Percentiles rank a stretch among this genome's conserved stretches.
Conservation (phyloP, 192 early-diverging fungal species). For the Lunasporangiospora selenospora region DNA sequence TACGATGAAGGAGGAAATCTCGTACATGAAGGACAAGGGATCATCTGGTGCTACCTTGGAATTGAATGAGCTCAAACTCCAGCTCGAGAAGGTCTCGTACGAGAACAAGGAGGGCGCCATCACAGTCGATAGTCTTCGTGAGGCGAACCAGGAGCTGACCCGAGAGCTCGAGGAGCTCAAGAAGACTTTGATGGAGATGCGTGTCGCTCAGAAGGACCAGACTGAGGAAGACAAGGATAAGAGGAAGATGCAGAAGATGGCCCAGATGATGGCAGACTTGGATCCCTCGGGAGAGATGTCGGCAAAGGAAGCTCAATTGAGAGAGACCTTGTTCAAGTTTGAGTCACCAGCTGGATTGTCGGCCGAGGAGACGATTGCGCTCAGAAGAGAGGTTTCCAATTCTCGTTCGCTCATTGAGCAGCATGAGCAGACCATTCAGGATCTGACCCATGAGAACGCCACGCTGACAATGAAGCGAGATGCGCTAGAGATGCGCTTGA, state of each 20-base stretch:
- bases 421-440: slow-evolving; percentile 69
- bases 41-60: slow-evolving; percentile 56
- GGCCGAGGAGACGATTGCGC: slow-evolving; percentile 67
- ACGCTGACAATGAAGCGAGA: slow-evolving; percentile 62
- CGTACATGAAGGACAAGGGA: slow-evolving; percentile 70
- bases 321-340: slow-evolving; percentile 71
- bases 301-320: slow-evolving; percentile 78
- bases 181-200: slow-evolving; percentile 65
- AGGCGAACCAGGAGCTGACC: slow-evolving; percentile 80
- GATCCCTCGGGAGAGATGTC: slow-evolving; percentile 77
- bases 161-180: slow-evolving; percentile 79
- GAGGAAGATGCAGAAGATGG: slow-evolving; percentile 85
- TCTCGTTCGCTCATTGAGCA: slow-evolving; percentile 66
- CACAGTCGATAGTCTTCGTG: slow-evolving; percentile 87
- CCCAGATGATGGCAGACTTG: slow-evolving; percentile 82
- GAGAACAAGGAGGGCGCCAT: slow-evolving; percentile 90
- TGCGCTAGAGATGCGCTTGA: slow-evolving; percentile 74
- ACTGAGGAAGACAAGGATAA: slow-evolving; percentile 76
- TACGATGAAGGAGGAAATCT: slow-evolving; percentile 77
- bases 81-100: slow-evolving; percentile 89
- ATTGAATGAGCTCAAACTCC: slow-evolving; percentile 79
- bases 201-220: slow-evolving; percentile 54
- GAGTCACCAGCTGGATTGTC: slow-evolving; percentile 66
- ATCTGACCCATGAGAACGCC: slow-evolving; percentile 65
- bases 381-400: slow-evolving; percentile 77